Base-by-base conservation (phyloP, 371 early-diverging fungal species). In the Dichotomocladium elegans region DNA sequence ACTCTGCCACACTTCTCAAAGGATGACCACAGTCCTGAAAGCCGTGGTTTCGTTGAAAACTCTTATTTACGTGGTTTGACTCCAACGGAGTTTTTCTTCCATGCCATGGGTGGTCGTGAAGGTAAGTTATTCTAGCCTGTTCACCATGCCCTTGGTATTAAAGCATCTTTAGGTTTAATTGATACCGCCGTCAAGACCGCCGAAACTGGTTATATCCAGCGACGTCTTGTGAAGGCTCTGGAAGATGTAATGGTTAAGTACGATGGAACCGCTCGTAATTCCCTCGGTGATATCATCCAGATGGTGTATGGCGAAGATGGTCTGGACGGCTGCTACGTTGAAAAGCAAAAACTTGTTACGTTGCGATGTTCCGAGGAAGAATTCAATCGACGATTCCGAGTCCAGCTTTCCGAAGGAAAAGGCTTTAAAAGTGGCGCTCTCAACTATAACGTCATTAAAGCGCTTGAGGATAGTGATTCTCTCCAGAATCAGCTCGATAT, bases 101-200 rank as follows among this genome's bases (percentile, higher is more conserved):
- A 99, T 80, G 99, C 99, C 25, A 99, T 99, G 99, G 99, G 99
- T 78, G 99, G 99, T 66, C 91, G 99, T 79, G 99, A 99, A 85
- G 99, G 64, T 64, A 90, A 47, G 40, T 33, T 26, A 28, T 33
- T 57, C 87, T 55, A 41, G 29, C 14, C 17, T 26, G 3, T 25
- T 30, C 27, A 22, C n/a, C 49, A 31, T 24, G 9, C 44, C 24
- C 12, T 17, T 3, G 58, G 33, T 48, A 43, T 24, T n/a, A 3
- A 34, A 21, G 27, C 9, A 41, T 26, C 6, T 47, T 6, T 35
- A 68, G 66, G 89, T 73, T 71, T 90, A 51, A 99, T 99, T 67
- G 99, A 99, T 80, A 99, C 99, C 31, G 99, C 99, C 50, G 96
- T 98, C 51, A 99, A 99, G 73, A 99, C 99, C 15, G 99, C 99